phyloP scores from a whole-genome alignment of 306 rosid species.

The Herpetospermum pedunculosum region DNA sequence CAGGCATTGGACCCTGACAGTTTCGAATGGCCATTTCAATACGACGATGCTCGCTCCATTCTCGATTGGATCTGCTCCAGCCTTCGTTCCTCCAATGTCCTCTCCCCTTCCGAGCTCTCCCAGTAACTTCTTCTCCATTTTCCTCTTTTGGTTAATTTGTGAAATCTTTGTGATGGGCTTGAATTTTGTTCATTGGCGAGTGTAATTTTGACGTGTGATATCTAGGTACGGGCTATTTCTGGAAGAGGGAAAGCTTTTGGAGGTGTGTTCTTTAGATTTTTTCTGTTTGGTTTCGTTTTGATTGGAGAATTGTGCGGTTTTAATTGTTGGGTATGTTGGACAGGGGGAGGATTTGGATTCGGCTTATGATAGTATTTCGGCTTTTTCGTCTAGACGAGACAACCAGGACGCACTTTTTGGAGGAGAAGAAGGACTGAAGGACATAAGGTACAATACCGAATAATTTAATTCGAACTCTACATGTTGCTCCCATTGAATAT shows the following conservation, averaged over 20 bases:
- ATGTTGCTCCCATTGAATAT: background rate
- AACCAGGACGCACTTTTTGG: constrained; percentile 88
- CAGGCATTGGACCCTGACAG: constrained; percentile 73
- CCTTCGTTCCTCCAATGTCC: constrained; percentile 82
- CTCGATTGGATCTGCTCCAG: constrained; percentile 92
- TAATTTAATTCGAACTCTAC: background rate
- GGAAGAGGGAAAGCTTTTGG: constrained; percentile 77
- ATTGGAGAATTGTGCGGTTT: background rate
- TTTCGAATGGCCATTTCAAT: constrained; percentile 93
- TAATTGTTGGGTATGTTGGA: background rate
- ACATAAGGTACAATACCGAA: constrained; percentile 35
- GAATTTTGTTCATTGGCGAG: background rate
- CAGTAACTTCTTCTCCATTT: constrained; percentile 30
- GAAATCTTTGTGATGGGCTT: background rate
- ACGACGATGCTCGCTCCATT: constrained; percentile 78
- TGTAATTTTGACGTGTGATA: background rate
- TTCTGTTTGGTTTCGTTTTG: background rate
- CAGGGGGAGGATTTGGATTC: constrained; percentile 91
- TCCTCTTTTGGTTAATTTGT: background rate
- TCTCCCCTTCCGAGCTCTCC: constrained; percentile 65
- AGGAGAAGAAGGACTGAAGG: constrained; percentile 75
- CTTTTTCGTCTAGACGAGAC: constrained; percentile 72
- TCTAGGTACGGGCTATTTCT: constrained; percentile 66
- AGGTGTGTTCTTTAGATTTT: constrained; percentile 28
- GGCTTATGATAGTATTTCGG: constrained; percentile 82